Conservation (phyloP, 1,139 yeast genomes). For the Debaryomycetaceae sp. region DNA sequence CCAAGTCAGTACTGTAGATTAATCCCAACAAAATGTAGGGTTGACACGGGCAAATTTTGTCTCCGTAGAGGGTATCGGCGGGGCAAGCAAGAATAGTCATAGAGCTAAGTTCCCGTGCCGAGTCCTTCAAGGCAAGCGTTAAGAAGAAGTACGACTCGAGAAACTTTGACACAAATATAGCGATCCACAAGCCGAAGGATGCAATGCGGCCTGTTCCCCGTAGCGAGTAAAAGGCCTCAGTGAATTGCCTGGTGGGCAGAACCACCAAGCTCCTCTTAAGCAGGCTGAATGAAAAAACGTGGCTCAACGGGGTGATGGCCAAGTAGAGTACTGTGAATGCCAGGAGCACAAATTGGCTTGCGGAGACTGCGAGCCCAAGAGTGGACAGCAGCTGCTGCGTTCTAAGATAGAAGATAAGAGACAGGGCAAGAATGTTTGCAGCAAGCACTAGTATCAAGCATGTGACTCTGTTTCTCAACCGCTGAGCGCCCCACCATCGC, state of each 20-base stretch:
- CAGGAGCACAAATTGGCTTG: constrained; percentile 35
- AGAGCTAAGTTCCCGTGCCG: constrained; percentile 34
- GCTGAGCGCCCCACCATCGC: constrained; percentile 43
- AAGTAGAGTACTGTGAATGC: constrained; percentile 30
- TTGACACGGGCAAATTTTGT: constrained; percentile 27
- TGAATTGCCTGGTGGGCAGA: constrained; percentile 26
- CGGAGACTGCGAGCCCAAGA: constrained; percentile 25
- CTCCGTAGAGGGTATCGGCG: constrained; percentile 35
- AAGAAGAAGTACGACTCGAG: constrained; percentile 42
- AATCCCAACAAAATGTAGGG: constrained; percentile 27
- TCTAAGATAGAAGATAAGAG: constrained; percentile 22
- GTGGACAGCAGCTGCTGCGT: constrained; percentile 14
- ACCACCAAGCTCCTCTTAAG: too few species aligned
- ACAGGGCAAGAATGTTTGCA: constrained; percentile 28
- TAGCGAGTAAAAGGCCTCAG: constrained; percentile 24
- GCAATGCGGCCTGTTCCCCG: constrained; percentile 28
- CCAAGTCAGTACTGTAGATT: constrained; percentile 30
- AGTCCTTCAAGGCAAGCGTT: constrained; percentile 36
- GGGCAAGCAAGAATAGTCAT: constrained; percentile 30
- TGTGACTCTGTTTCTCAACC: constrained; percentile 24
- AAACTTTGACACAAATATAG: constrained; percentile 35
- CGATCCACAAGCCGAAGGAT: constrained; percentile 37
- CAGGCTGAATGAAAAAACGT: constrained; percentile 27
- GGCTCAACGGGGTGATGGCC: constrained; percentile 36
- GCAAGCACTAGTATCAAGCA: constrained; percentile 18